A percentile compares a stretch with the other conserved stretches of the same genome.
phyloP scores from a whole-genome alignment of 1,284 basidiomycete genomes.

The Malassezia slooffiae region DNA sequence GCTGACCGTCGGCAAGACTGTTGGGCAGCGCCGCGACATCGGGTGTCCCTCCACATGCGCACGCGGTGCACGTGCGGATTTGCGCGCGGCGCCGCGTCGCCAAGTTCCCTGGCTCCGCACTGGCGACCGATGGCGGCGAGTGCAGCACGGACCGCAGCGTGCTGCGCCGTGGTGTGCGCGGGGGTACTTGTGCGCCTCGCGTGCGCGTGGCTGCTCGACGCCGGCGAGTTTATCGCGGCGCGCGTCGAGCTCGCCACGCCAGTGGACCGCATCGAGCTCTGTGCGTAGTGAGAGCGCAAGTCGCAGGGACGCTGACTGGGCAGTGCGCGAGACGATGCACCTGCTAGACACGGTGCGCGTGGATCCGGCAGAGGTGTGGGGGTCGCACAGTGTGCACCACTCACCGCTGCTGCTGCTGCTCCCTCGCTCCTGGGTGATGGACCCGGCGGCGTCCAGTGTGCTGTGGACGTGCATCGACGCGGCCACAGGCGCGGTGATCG shows the following conservation, averaged over 20 bases:
- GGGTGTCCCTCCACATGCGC: no score
- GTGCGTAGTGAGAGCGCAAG: no score
- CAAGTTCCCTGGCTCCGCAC: no score
- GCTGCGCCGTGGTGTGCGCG: background rate
- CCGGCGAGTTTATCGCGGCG: slow-evolving; percentile 6
- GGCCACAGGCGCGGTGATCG: slow-evolving; percentile 3
- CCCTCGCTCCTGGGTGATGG: background rate
- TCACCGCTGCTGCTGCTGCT: slow-evolving; percentile 11
- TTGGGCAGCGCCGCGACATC: no score
- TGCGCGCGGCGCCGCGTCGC: no score
- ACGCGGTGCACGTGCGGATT: no score
- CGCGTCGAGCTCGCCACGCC: slow-evolving; percentile 5
- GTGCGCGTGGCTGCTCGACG: slow-evolving; percentile 5
- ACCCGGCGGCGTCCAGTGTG: slow-evolving; percentile 1
- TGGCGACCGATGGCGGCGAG: no score
- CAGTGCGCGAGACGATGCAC: slow-evolving; percentile 9
- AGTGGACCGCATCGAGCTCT: slow-evolving; percentile 7
- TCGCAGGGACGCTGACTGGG: background rate
- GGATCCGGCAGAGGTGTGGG: slow-evolving; percentile 4
- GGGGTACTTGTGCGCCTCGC: background rate
- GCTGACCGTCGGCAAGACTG: no score
- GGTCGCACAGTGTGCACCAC: slow-evolving; percentile 8
- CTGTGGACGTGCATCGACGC: slow-evolving; percentile 8
- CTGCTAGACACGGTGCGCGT: slow-evolving; percentile 1
- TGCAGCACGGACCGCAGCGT: no score